These are phyloP conservation scores for Cystobasidium onofrii DNA, from an alignment of 768 basidiomycete genomes.

Conservation along the genomic window DNA sequence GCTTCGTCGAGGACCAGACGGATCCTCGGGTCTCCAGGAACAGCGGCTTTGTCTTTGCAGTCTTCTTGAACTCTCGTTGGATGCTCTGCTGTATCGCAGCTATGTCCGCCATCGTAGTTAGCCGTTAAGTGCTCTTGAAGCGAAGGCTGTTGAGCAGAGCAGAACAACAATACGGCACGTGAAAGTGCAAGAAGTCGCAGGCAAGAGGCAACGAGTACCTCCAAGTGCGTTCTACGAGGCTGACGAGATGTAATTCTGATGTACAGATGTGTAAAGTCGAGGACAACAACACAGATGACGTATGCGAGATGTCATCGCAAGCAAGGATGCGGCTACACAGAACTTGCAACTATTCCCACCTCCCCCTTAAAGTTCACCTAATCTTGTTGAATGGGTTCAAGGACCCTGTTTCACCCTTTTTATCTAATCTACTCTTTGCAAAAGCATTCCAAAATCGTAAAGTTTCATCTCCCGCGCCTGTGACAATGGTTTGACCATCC, in stretches of 20 bases:
- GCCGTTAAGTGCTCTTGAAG: background rate
- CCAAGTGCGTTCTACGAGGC: too few species aligned
- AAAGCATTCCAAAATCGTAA: constrained; percentile 97
- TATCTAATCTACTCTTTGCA: constrained; percentile 48
- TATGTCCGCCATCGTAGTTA: background rate
- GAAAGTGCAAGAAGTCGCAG: too few species aligned
- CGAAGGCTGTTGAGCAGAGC: background rate
- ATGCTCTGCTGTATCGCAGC: background rate
- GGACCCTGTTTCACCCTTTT: constrained; percentile 36
- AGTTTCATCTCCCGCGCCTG: constrained; percentile 95
- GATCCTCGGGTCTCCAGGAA: constrained; percentile 26
- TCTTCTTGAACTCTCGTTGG: background rate
- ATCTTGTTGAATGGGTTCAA: constrained; percentile 40
- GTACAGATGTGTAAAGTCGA: background rate
- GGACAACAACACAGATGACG: background rate
- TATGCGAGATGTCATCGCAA: background rate
- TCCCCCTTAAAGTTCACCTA: constrained; percentile 19
- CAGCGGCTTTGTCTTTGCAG: background rate
- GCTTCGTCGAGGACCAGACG: constrained; percentile 28
- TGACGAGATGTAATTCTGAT: background rate
- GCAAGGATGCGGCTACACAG: background rate
- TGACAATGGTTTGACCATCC: constrained; percentile 95
- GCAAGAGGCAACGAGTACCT: too few species aligned
- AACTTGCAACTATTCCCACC: background rate
- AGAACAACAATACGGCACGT: background rate